phyloP scores from a whole-genome alignment of 306 rosid genomes.

The Corylus avellana region DNA sequence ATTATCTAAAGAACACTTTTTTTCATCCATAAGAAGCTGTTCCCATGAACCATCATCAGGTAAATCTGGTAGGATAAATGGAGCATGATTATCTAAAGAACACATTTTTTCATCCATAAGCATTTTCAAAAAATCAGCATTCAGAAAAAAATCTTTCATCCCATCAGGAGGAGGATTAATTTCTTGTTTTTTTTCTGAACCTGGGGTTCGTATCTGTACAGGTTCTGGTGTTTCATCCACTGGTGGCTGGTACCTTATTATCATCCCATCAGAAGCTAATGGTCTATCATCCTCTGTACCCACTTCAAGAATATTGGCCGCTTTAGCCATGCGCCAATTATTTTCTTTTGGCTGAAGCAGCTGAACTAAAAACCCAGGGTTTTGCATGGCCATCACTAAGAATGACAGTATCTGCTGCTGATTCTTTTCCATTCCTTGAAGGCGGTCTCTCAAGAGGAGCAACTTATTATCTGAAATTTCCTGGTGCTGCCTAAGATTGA shows the following conservation, averaged over 20 bases:
- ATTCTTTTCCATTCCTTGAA: conserved; percentile 88
- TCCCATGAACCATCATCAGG: conserved; percentile 73
- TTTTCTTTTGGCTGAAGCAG: conserved; percentile 80
- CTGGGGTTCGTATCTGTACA: conserved; percentile 33
- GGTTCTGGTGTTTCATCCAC: conserved; percentile 41
- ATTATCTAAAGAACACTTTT: conserved; percentile 52
- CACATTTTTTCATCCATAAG: conserved; percentile 71
- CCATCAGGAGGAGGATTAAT: conserved; percentile 48
- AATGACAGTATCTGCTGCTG: conserved; percentile 96
- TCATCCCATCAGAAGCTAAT: conserved; percentile 54
- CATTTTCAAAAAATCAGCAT: conserved; percentile 74
- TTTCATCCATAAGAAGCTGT: conserved; percentile 78
- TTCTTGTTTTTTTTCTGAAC: conserved; percentile 41
- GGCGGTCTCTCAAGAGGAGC: conserved; percentile 61
- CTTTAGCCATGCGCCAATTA: conserved; percentile 69
- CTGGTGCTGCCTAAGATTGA: conserved; percentile 77
- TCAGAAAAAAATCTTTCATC: conserved; percentile 54
- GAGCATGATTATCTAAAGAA: conserved; percentile 57
- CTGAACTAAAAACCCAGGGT: conserved; percentile 78
- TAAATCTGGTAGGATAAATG: conserved; percentile 61
- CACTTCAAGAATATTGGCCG: conserved; percentile 50
- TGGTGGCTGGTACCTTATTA: conserved; percentile 70
- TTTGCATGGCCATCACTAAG: conserved; percentile 93
- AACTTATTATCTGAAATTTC: conserved; percentile 66
- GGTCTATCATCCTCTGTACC: conserved; percentile 35